Evolutionary conservation across 2,329 filamentous ascomycete genomes (phyloP), one percentile per base, ranked within the genome.

Genomic region (Claviceps sp.): DNA sequence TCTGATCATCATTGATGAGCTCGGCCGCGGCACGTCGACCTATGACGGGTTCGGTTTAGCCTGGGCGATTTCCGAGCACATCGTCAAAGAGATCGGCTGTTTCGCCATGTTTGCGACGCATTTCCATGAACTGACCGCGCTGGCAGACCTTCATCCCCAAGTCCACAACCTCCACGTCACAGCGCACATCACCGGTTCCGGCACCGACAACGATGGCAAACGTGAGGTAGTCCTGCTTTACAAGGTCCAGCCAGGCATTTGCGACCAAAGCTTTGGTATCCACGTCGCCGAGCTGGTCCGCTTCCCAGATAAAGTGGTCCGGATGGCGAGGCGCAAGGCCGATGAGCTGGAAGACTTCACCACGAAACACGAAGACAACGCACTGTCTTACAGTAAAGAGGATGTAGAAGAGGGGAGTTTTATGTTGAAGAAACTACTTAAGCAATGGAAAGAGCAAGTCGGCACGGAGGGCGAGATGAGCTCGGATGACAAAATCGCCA

Each of bases 31-130:
- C 53, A 98, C 93, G 0, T 96, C 89, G 56, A 98, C 94, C 0
- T 98, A 98, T 66, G 94, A 98, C 65, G 93, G 93, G 8, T 98
- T 98, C 61, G 93, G 94, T 40, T 80, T 98, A n/a, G 93, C 94
- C 0, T 98, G 93, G 93, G 93, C 93, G 49, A 98, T 98, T 56
- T 95, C 89, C 0, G 93, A 98, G 69, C 89, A 98, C 69, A 97
- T 98, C 57, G 79, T 98, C 63, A 89, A 85, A 54, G 89, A 97
- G 64, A 97, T 98, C 54, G 85, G 89, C 51, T 95, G 90, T 60
- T 96, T 89, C 62, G 87, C 89, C 53, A 83, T 96, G 68, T 98
- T 98, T 64, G 93, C 94, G 5, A 98, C 93, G 1, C 93, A 98
- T 66, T 98, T 98, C 72, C 94, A 98, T 72, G 93, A 98, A 67